Base-by-base conservation (phyloP, 1,284 basidiomycete genomes). In the Termitomyces sp. region DNA sequence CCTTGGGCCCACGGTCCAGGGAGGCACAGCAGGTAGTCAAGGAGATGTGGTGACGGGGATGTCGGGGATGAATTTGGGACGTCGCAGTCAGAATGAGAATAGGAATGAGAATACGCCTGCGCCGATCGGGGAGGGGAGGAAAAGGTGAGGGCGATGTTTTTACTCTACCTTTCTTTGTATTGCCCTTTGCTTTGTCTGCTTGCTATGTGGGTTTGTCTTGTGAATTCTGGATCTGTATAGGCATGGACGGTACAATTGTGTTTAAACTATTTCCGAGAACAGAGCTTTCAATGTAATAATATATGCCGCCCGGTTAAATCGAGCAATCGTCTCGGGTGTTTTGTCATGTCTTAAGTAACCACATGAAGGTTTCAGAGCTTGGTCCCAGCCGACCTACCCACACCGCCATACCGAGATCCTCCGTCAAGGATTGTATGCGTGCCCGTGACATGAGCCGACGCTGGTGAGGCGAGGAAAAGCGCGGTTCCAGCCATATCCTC, bases 401-500 rank as follows among this genome's bases (percentile, higher is more conserved):
- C 60, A 8, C 62, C 55, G n/a, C 55, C 58, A 52, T 66, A 73
- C 39, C 74, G 63, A 18, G 70, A 64, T 8, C 86, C 89, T 21
- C 89, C 90, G 56, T 92, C 90, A 14, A 91, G 65, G 1, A 84
- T 62, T 40, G 83, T 86, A 46, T 87, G 84, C 16, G 80, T 77
- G 6, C 89, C 89, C 0, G 88, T 89, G 37, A 90, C 73, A 63
- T 90, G 88, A 1, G 86, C 77, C 5, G 81, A 79, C 0, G 86
- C 88, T 0, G 83, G 79, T 21, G 85, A 87, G 5, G 80, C 75
- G 16, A 92, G 76, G 76, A 91, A 91, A 28, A 92, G 69, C 4
- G 80, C 78, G 4, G 89, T 68, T 5, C 91, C 91, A 18, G 86
- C 90, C 60, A 91, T 80, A 61, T 93, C 91, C 50, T 80, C 73